phyloP scores from a whole-genome alignment of 305 asterid genomes.

The Fraxinus baroniana region DNA sequence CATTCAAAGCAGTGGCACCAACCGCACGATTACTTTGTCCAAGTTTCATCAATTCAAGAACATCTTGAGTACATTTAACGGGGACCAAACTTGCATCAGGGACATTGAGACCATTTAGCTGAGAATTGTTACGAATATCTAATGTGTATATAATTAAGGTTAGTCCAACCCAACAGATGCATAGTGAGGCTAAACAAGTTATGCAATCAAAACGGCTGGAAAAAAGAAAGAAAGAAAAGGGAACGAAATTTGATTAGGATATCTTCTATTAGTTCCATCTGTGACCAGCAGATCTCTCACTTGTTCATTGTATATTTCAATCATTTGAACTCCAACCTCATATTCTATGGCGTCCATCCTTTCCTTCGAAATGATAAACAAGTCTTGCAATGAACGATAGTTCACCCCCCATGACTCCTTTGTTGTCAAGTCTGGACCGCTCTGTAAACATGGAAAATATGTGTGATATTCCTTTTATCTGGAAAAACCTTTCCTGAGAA shows the following conservation, averaged over 20 bases:
- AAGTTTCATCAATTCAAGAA: slow-evolving; percentile 79
- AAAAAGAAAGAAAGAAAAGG: neutral
- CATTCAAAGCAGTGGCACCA: slow-evolving; percentile 90
- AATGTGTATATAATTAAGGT: slow-evolving; percentile 63
- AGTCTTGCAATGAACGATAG: slow-evolving; percentile 76
- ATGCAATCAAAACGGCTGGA: neutral
- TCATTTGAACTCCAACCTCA: slow-evolving; percentile 91
- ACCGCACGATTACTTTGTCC: slow-evolving; percentile 88
- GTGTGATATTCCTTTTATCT: neutral
- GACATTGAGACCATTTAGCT: slow-evolving; percentile 86
- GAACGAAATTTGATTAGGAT: slow-evolving; percentile 49
- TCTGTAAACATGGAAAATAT: slow-evolving; percentile 42
- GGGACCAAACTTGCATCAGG: slow-evolving; percentile 83
- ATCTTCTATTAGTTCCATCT: slow-evolving; percentile 71
- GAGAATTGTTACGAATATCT: slow-evolving; percentile 87
- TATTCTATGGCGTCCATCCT: slow-evolving; percentile 62
- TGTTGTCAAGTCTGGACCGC: slow-evolving; percentile 88
- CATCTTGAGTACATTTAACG: slow-evolving; percentile 80
- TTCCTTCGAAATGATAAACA: slow-evolving; percentile 59
- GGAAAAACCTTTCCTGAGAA: neutral
- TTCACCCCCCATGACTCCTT: slow-evolving; percentile 92
- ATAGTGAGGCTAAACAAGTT: neutral
- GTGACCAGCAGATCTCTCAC: slow-evolving; percentile 88
- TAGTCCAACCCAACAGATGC: slow-evolving; percentile 16
- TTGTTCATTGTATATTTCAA: slow-evolving; percentile 92